phyloP scores from a whole-genome alignment of 768 basidiomycete species.

The Rhodocollybia butyracea region DNA sequence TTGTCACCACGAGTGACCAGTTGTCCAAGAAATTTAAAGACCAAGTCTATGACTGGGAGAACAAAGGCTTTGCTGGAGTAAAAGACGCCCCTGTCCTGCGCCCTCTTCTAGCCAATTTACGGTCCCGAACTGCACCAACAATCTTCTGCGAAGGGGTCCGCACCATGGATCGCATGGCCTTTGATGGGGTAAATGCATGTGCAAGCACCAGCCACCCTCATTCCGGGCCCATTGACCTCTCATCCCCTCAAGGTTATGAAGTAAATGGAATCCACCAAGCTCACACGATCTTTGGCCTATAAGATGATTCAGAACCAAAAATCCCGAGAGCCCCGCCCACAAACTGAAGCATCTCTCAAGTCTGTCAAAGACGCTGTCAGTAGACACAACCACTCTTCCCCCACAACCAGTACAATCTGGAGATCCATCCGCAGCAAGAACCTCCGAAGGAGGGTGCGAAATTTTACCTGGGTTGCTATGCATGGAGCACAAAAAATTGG shows the following conservation, averaged over 20 bases:
- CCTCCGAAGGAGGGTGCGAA: neutral
- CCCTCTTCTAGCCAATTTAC: constrained; percentile 6
- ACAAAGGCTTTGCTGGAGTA: constrained; percentile 21
- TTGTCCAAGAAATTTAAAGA: constrained; percentile 17
- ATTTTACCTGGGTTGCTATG: constrained; percentile 8
- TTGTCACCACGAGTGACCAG: constrained; percentile 13
- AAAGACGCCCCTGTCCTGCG: constrained; percentile 13
- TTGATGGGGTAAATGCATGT: constrained; percentile 17
- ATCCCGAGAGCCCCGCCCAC: neutral
- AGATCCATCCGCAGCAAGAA: neutral
- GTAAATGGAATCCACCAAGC: neutral
- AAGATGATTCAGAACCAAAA: constrained; percentile 5
- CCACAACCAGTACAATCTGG: constrained; percentile 11
- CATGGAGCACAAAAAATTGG: constrained; percentile 9
- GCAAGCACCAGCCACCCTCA: neutral
- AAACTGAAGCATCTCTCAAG: constrained; percentile 3
- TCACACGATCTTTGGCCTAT: constrained; percentile 18
- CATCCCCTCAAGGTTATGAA: neutral
- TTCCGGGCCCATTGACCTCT: neutral
- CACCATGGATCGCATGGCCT: constrained; percentile 19
- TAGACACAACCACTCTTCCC: neutral
- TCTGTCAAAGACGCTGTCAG: constrained; percentile 4
- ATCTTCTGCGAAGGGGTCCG: constrained; percentile 25
- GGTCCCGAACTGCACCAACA: constrained; percentile 12
- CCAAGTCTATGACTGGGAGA: constrained; percentile 18